A percentile compares a stretch with the other conserved stretches of the same genome.
Evolutionary conservation across 177 flowering plant genomes (phyloP).

Genomic region (Tripterygium wilfordii): DNA sequence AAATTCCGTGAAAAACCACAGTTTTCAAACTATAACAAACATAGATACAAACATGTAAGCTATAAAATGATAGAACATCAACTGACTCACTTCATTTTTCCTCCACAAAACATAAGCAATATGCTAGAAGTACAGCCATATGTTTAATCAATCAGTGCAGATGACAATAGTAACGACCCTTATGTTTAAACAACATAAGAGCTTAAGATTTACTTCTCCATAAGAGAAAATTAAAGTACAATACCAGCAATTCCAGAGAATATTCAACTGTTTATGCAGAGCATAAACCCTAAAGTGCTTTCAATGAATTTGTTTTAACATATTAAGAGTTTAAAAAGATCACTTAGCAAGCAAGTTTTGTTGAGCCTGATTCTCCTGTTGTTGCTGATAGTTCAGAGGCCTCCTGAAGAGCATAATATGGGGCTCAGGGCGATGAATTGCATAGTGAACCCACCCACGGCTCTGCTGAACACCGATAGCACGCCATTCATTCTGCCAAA

Average conservation of each 20-base stretch:
- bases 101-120: too few relatives aligned
- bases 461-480: slow-evolving; percentile 98
- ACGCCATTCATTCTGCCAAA: slow-evolving; percentile 83
- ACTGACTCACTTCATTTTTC: too few relatives aligned
- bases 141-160: too few relatives aligned
- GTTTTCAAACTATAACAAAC: too few relatives aligned
- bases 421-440: slow-evolving; percentile 94
- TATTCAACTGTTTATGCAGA: neutral
- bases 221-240: slow-evolving; percentile 12
- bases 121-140: too few relatives aligned
- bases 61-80: too few relatives aligned
- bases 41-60: too few relatives aligned
- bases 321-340: slow-evolving; percentile 6
- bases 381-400: slow-evolving; percentile 86
- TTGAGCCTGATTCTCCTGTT: slow-evolving; percentile 62
- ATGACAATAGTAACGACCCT: too few relatives aligned
- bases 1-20: too few relatives aligned
- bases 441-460: slow-evolving; percentile 97
- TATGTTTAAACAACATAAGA: too few relatives aligned
- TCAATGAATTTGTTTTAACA: too few relatives aligned
- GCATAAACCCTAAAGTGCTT: slow-evolving; percentile 3
- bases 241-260: slow-evolving; percentile 5
- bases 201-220: too few relatives aligned
- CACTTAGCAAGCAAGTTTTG: slow-evolving; percentile 38
- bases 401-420: slow-evolving; percentile 99